Base-by-base conservation (phyloP, 169 alveolate genomes). In the Plasmodium ovale region DNA sequence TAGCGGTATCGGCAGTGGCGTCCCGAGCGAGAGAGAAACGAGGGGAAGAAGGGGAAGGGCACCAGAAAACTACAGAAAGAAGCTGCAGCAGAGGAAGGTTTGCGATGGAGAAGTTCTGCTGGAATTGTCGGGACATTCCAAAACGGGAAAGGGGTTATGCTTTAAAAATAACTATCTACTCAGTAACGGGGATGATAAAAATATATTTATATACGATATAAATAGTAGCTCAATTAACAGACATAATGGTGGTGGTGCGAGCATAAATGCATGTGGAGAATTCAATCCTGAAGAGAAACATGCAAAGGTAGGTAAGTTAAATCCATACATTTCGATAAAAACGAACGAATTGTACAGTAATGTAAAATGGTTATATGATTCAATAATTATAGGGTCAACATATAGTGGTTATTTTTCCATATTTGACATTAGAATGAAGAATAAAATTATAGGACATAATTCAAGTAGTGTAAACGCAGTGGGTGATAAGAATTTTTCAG, bases 351-450 rank as follows among this genome's bases (percentile, higher is more conserved):
- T 74, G 33, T 74, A 74, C 60, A 59, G 88, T 23, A 74, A 74
- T 74, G 88, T 74, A 44, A 59, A 67, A 49, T 74, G 88, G 88
- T 33, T 74, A 19, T 60, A 74, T 42, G 88, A 74, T 35, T 74
- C 88, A 7, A 31, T 74, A 44, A 35, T 74, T 23, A 74, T 74
- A 14, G 88, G 88, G 0, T 58, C 88, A 0, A 74, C 88, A 0
- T 74, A 74, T 67, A 74, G 88, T 74, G 88, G 88, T 3, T 74
- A 74, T 49, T 74, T 74, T 51, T 74, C 88, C 51, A 35, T 74
- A 31, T 74, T 74, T 74, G 88, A 74, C 44, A 74, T 74, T 31
- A 25, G 88, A 3, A 74, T 74, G 88, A 74, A 60, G 37, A 74
- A 73, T 59, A 44, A 12, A 19, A 58, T 29, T 35, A 35, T 12